Evolutionary conservation across 1,139 yeast species (phyloP).

Genomic region (Geotrichum aggregatum): DNA sequence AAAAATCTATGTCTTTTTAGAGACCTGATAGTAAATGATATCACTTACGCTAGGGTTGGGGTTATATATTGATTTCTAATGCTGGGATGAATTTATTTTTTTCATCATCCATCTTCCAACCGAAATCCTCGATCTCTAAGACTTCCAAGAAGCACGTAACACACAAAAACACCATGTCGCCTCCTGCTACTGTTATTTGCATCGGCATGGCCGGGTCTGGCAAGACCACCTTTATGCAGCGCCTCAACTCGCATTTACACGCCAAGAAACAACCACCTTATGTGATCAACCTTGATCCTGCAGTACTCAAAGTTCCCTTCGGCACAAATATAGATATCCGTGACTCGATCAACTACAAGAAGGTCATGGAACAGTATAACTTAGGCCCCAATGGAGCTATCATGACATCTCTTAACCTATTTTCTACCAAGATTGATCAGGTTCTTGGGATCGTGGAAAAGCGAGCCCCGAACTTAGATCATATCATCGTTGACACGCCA

Average conservation of each 20-base stretch:
- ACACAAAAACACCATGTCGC: constrained; percentile 7
- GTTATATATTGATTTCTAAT: neutral
- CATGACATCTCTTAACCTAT: constrained; percentile 86
- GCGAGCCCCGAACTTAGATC: constrained; percentile 54
- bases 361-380: constrained; percentile 87
- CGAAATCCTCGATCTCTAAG: neutral
- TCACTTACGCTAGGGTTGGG: neutral
- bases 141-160: neutral
- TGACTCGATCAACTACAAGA: constrained; percentile 91
- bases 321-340: constrained; percentile 94
- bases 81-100: neutral
- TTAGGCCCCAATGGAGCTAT: constrained; percentile 98
- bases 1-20: too few relatives aligned
- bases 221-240: constrained; percentile 95
- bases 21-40: neutral
- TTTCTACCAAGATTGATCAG: constrained; percentile 94
- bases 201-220: constrained; percentile 99
- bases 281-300: constrained; percentile 93
- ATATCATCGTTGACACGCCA: constrained; percentile 92
- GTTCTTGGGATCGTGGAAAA: constrained; percentile 83
- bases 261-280: constrained; percentile 64
- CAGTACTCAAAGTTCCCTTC: constrained; percentile 86
- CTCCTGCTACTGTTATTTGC: constrained; percentile 50
- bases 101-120: neutral
- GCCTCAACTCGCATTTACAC: constrained; percentile 85